Conservation (phyloP, 2,329 filamentous ascomycete species). For the Xenoacremonium recifei region DNA sequence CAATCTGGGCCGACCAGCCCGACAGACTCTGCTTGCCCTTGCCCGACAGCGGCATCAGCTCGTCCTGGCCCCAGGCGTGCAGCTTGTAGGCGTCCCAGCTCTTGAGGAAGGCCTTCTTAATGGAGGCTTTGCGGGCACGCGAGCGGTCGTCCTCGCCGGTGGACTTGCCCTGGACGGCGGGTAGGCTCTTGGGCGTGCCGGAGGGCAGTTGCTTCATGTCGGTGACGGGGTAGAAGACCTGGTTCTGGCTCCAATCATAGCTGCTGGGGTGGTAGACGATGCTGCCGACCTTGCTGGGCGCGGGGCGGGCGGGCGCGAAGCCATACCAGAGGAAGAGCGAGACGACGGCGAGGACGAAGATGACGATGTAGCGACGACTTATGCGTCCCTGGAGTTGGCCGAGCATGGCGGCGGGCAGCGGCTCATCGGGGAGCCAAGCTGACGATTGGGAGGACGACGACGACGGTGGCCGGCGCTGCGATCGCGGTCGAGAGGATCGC, state of each 20-base stretch:
- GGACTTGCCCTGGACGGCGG: conserved; percentile 44
- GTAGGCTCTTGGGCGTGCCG: conserved; percentile 31
- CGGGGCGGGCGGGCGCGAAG: conserved; percentile 19
- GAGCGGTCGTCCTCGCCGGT: conserved; percentile 38
- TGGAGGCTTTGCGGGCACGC: conserved; percentile 33
- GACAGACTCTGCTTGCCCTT: conserved; percentile 47
- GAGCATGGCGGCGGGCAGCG: conserved; percentile 31
- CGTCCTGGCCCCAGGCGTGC: conserved; percentile 56
- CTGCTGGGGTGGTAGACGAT: conserved; percentile 34
- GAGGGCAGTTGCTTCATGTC: conserved; percentile 32
- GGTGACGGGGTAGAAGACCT: conserved; percentile 31
- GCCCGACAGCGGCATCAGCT: conserved; percentile 50
- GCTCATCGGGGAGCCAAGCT: too few relatives aligned
- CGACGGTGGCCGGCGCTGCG: too few relatives aligned
- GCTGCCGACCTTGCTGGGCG: conserved; percentile 16
- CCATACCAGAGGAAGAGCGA: conserved; percentile 26
- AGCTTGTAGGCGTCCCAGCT: conserved; percentile 53
- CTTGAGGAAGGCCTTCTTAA: conserved; percentile 40
- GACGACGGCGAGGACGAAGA: conserved; percentile 27
- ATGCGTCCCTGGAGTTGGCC: conserved; percentile 30
- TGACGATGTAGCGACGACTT: conserved; percentile 31
- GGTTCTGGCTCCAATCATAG: conserved; percentile 37
- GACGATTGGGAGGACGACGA: too few relatives aligned
- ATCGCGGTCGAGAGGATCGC: too few relatives aligned
- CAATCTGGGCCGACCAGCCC: conserved; percentile 57